Percentiles rank a stretch among this genome's conserved stretches.
Conservation (phyloP, 768 basidiomycete species). For the Naganishia antarctica region DNA sequence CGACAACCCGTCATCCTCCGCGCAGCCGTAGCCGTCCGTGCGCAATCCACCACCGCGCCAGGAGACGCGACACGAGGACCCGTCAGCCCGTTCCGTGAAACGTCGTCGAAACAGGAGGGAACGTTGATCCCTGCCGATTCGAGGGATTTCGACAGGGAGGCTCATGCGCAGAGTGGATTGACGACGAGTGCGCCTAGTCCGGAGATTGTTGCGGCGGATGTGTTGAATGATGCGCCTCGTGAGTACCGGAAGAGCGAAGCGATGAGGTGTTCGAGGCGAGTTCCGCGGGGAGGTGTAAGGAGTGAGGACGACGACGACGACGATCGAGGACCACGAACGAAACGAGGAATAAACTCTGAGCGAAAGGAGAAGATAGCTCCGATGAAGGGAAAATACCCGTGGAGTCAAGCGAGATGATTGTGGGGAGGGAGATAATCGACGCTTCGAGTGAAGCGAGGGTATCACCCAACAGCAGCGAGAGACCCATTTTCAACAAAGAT, state of each 20-base stretch:
- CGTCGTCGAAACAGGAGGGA: neutral
- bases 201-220: constrained; percentile 30
- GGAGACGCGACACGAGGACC: neutral
- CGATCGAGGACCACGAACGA: neutral
- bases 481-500: too few relatives aligned
- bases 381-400: neutral
- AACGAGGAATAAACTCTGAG: neutral
- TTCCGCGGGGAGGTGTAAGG: neutral
- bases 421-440: too few relatives aligned
- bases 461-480: too few relatives aligned
- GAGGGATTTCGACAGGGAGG: neutral
- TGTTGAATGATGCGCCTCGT: constrained; percentile 29
- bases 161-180: constrained; percentile 17
- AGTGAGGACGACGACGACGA: neutral
- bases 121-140: neutral
- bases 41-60: neutral
- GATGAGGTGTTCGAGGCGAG: neutral
- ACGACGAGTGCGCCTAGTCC: constrained; percentile 23
- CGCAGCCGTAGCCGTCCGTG: too few relatives aligned
- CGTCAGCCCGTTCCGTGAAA: neutral
- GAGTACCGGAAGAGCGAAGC: neutral
- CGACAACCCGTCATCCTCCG: neutral
- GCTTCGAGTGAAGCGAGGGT: too few relatives aligned
- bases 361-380: neutral
- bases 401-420: too few relatives aligned